These are phyloP conservation scores for Lasiodiplodia gonubiensis DNA, from an alignment of 2,329 filamentous ascomycete species.

Conservation along the genomic window DNA sequence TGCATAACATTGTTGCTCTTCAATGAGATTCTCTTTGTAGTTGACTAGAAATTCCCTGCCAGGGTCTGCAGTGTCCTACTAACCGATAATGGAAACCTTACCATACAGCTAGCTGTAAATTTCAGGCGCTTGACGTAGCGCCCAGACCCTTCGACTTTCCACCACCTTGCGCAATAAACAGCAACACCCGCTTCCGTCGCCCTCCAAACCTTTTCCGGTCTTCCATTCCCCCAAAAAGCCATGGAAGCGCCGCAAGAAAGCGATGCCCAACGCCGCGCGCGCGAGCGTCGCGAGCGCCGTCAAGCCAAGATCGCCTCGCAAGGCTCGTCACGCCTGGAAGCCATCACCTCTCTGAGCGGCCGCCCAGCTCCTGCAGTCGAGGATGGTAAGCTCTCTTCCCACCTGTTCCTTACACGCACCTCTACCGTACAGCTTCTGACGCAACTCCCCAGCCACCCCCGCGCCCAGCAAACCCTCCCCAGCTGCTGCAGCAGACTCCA, in stretches of 20 bases:
- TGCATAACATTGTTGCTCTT: too few species aligned
- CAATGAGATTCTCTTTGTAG: too few species aligned
- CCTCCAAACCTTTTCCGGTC: not conserved
- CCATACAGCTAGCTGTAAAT: not conserved
- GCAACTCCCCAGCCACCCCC: not conserved
- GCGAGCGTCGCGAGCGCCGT: slow-evolving; percentile 77
- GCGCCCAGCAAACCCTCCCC: slow-evolving; percentile 34
- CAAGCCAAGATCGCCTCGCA: slow-evolving; percentile 79
- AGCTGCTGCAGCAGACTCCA: slow-evolving; percentile 28
- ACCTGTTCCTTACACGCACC: too few species aligned
- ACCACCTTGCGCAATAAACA: slow-evolving; percentile 17
- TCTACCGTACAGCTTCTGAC: not conserved
- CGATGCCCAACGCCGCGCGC: slow-evolving; percentile 63
- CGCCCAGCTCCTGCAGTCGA: slow-evolving; percentile 51
- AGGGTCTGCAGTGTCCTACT: not conserved
- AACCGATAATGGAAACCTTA: not conserved
- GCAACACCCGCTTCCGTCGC: not conserved
- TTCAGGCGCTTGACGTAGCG: slow-evolving; percentile 18
- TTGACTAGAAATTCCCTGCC: too few species aligned
- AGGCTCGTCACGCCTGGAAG: slow-evolving; percentile 72
- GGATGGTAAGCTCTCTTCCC: slow-evolving; percentile 42
- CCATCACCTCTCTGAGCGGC: slow-evolving; percentile 73
- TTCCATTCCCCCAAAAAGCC: not conserved
- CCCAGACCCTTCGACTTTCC: not conserved
- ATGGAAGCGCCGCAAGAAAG: slow-evolving; percentile 40